phyloP scores from a whole-genome alignment of 768 basidiomycete species.

The Kwoniella mangroviensis region DNA sequence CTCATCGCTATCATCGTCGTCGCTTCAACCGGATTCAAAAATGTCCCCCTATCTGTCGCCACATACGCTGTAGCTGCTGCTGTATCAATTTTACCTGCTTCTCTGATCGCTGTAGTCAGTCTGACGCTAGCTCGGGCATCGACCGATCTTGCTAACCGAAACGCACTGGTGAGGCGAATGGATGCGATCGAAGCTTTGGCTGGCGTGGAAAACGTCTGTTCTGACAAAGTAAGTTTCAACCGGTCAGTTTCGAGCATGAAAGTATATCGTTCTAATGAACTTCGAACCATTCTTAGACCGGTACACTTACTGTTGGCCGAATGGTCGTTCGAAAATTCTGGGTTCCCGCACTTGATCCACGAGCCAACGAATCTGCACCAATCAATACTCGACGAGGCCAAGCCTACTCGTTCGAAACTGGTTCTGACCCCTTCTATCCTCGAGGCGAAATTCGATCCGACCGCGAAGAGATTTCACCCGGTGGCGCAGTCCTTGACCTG shows the following conservation, averaged over 20 bases:
- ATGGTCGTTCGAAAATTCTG: constrained; percentile 61
- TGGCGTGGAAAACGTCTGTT: constrained; percentile 65
- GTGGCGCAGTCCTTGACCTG: constrained; percentile 28
- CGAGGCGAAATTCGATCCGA: constrained; percentile 52
- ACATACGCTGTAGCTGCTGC: constrained; percentile 60
- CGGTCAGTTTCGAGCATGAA: too few species aligned
- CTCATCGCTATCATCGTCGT: constrained; percentile 59
- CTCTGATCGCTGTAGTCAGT: constrained; percentile 63
- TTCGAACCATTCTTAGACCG: constrained; percentile 62
- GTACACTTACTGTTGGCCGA: constrained; percentile 63
- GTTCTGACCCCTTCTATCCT: constrained; percentile 57
- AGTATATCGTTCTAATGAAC: too few species aligned
- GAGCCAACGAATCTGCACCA: constrained; percentile 47
- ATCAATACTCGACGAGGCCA: constrained; percentile 48
- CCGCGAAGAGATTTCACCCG: constrained; percentile 9
- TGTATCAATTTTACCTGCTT: constrained; percentile 60
- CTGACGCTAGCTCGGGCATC: constrained; percentile 67
- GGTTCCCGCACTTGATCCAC: constrained; percentile 57
- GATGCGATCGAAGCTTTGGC: constrained; percentile 70
- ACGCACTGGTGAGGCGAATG: constrained; percentile 69
- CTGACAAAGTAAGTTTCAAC: constrained; percentile 61
- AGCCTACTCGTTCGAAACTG: constrained; percentile 55
- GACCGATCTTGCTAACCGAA: constrained; percentile 62
- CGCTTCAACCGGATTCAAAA: constrained; percentile 56
- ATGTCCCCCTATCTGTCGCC: constrained; percentile 56